Conservation (phyloP, 2,329 filamentous ascomycete species). For the Trichocomaceae sp. region DNA sequence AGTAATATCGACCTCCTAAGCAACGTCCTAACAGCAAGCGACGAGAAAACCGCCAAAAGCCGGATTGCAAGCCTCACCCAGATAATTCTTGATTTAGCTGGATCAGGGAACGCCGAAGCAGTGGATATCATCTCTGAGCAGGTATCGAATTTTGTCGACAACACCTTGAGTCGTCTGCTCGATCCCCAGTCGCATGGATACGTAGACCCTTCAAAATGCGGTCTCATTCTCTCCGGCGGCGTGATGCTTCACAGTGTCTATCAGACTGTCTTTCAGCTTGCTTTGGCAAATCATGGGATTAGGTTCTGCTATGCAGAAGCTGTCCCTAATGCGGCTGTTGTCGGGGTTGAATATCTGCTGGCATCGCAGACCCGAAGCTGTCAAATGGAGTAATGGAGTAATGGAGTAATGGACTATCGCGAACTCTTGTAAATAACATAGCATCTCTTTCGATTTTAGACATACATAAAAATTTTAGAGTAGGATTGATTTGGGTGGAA, state of each 20-base stretch:
- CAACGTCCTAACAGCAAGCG: slow-evolving; percentile 1
- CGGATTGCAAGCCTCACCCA: slow-evolving; percentile 7
- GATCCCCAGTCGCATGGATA: slow-evolving; percentile 3
- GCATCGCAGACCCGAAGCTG: not conserved
- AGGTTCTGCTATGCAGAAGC: slow-evolving; percentile 7
- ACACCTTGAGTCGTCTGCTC: slow-evolving; percentile 5
- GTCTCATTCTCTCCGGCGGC: slow-evolving; percentile 8
- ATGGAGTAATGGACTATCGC: too few relatives aligned
- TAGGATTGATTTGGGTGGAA: too few relatives aligned
- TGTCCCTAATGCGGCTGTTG: slow-evolving; percentile 2
- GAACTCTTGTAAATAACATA: not conserved
- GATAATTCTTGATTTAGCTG: slow-evolving; percentile 4
- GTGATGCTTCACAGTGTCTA: slow-evolving; percentile 11
- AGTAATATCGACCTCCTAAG: slow-evolving; percentile 6
- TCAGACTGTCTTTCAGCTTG: slow-evolving; percentile 6
- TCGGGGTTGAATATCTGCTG: slow-evolving; percentile 10
- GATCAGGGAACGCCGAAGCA: slow-evolving; percentile 6
- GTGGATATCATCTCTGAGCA: slow-evolving; percentile 6
- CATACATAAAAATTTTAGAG: too few relatives aligned
- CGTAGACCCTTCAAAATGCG: slow-evolving; percentile 3
- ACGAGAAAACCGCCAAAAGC: slow-evolving; percentile 4
- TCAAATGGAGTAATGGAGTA: not conserved
- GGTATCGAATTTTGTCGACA: slow-evolving; percentile 5
- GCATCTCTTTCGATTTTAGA: too few relatives aligned
- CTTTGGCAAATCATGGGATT: not conserved